Base-by-base conservation (phyloP, 352 stramenopile genomes). In the Pythium rishiriense region DNA sequence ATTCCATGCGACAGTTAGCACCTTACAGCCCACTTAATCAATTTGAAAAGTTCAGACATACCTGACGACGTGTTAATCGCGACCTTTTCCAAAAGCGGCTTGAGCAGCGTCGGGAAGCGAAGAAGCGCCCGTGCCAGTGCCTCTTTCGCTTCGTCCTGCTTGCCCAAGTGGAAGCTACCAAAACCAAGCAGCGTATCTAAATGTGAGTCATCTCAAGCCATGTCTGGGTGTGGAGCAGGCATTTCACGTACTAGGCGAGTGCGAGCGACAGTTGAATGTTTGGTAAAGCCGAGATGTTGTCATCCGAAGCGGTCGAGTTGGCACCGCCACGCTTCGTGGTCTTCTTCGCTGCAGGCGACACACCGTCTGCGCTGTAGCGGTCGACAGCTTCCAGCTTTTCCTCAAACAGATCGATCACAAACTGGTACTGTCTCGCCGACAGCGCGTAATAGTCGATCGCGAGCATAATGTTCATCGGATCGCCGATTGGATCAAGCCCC, bases 371-470 rank as follows among this genome's bases (percentile, higher is more conserved):
- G 15, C 35, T 61, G 14, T 60, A 56, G 11, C 84, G 83, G 53
- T 92, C 77, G 1, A 89, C 79, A 2, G 73, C 76, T n/a, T 80
- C 73, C 0, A 79, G 76, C 58, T 91, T 88, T 2, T 83, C 81
- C 14, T 68, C 64, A 51, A 68, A 69, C 33, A 95, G 58, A 56
- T 90, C 83, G 39, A 93, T 62, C 7, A 95, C 47, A 57, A 93
- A 95, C 64, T 93, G 74, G 49, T 82, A 91, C 62, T 95, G 84
- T 35, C 85, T 73, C 48, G 86, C 87, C 17, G 86, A 85, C 58
- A 93, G 46, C 2, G 86, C 84, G 46, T 95, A 95, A 61, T 95
- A 95, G 67, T 95, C 86, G 55, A 95, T 79, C 14, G 81, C 81
- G 10, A 93, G 72, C 50, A 95, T 66, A 47, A 90, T 82, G 42